Evolutionary conservation across 2,329 filamentous ascomycete genomes (phyloP), one percentile per base, ranked within the genome.

Genomic region (Knufia fluminis): DNA sequence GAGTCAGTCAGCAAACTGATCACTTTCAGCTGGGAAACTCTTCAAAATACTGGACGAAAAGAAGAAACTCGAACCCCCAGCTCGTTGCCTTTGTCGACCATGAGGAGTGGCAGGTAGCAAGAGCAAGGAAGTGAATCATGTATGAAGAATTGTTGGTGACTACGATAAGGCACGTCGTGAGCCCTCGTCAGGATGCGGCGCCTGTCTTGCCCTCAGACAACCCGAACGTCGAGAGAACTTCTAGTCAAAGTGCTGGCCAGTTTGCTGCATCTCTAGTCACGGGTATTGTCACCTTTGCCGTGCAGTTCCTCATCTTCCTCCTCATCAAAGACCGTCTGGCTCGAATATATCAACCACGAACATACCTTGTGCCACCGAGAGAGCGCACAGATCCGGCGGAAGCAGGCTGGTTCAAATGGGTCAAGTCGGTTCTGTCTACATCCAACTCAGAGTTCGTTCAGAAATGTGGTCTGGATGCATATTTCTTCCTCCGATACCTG

Each of bases 401-500:
- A 0, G 68, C 58, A 62, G 77, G 66, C 64, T 71, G 76, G 22
- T 71, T 73, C 51, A 66, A 64, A 59, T 80, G 77, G 77, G 66
- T 78, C 43, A 61, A 64, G 12, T 74, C 76, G 2, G 73, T 71
- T 56, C 94, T 74, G 74, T 86, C 70, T 66, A 82, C 71, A 70
- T 86, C 70, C 66, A 80, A 72, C 77, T 86, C 86, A 10, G 87
- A 94, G 59, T 80, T 98, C 58, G 94, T 98, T 60, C 84, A 91
- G 47, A 94, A 96, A 67, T 96, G 91, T 59, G 92, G 92, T 16
- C 78, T 98, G 8, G 92, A 98, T 64, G 89, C 91, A 61, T 98
- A 95, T 69, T 95, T 97, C 72, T 98, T 98, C 66, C 75, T 98
- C 1, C 85, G 94, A 54, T 98, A 95, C 62, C 77, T 90, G 22